Evolutionary conservation across 176 grass and related monocot genomes (phyloP).

Genomic region (Lolium multiflorum): DNA sequence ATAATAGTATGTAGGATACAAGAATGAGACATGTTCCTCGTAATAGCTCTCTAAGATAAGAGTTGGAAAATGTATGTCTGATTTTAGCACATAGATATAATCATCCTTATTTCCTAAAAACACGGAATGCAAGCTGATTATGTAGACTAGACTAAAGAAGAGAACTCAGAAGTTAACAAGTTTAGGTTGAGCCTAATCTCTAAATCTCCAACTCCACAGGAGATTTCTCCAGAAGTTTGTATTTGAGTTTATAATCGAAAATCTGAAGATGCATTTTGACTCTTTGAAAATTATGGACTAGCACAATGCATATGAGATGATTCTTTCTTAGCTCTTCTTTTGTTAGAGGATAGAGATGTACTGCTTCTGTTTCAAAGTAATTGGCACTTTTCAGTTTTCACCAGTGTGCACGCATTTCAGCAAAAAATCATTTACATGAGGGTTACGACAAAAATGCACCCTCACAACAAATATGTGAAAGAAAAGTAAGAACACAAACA

Average conservation of each 20-base stretch:
- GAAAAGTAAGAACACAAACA: background rate
- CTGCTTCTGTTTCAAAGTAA: background rate
- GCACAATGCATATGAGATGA: background rate
- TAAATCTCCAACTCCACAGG: background rate
- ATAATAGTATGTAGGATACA: background rate
- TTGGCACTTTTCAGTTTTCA: background rate
- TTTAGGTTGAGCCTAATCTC: slow-evolving; percentile 28
- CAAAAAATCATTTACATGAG: background rate
- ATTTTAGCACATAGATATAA: background rate
- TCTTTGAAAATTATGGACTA: background rate
- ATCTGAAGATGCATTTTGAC: background rate
- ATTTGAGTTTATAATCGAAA: background rate
- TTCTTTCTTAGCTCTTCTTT: slow-evolving; percentile 5
- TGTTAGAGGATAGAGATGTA: background rate
- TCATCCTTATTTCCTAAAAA: slow-evolving; percentile 10
- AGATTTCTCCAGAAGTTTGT: background rate
- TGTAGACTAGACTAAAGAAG: background rate
- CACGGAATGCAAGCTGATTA: background rate
- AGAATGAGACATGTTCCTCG: background rate
- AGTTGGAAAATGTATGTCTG: background rate
- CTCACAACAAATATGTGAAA: background rate
- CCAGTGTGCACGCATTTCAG: background rate
- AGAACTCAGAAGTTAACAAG: background rate
- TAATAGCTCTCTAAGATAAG: background rate
- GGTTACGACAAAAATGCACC: background rate